A percentile compares a stretch with the other conserved stretches of the same genome.
These are phyloP conservation scores for Omphalea diandra DNA, from an alignment of 441 rosid species.

Conservation along the genomic window DNA sequence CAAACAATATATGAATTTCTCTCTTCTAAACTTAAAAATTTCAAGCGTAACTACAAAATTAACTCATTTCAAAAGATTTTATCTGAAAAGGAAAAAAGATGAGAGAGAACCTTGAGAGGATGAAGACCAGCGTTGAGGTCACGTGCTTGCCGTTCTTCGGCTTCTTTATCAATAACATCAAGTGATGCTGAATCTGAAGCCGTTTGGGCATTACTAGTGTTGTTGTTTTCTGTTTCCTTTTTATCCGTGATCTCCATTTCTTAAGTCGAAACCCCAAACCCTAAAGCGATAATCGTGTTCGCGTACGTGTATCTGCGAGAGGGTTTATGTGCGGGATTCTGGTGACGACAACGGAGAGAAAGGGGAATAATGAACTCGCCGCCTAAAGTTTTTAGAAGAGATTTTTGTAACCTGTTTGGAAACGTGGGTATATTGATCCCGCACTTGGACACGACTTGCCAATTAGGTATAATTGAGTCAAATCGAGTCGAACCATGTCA, in stretches of 20 bases:
- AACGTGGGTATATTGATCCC: neutral
- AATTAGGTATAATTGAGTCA: too few species aligned
- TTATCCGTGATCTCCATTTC: conserved; percentile 53
- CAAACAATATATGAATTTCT: neutral
- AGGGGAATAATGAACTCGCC: neutral
- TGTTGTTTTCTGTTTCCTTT: conserved; percentile 54
- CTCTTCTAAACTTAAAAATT: neutral
- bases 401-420: conserved; percentile 3
- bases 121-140: conserved; percentile 87
- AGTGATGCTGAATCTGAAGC: conserved; percentile 23
- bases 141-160: conserved; percentile 75
- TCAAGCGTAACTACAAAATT: neutral
- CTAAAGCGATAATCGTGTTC: neutral
- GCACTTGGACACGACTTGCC: neutral
- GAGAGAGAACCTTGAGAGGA: conserved; percentile 71
- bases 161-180: conserved; percentile 34
- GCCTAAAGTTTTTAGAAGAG: neutral
- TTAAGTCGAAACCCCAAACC: conserved; percentile 1
- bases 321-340: neutral
- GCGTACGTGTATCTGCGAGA: too few species aligned
- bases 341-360: neutral
- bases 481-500: too few species aligned
- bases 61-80: too few species aligned
- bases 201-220: conserved; percentile 19
- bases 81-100: too few species aligned